These are phyloP conservation scores for Aegilops sharonensis DNA, from an alignment of 176 grass and related monocot species.

Conservation along the genomic window DNA sequence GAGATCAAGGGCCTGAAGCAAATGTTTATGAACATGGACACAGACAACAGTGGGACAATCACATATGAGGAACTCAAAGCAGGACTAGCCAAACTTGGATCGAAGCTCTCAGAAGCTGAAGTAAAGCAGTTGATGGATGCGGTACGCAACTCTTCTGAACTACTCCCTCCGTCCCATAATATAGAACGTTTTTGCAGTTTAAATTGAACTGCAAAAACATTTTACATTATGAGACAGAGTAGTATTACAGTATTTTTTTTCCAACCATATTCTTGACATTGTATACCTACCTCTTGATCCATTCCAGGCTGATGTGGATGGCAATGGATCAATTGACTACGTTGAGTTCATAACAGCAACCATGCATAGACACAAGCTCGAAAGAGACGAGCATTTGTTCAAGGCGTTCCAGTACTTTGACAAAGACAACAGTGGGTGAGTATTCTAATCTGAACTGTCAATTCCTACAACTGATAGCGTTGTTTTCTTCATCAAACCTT, in stretches of 20 bases:
- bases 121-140: constrained; percentile 98
- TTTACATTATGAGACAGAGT: too few relatives aligned
- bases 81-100: constrained; percentile 87
- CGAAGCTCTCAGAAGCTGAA: constrained; percentile 88
- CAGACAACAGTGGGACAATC: constrained; percentile 85
- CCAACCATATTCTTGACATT: constrained; percentile 15
- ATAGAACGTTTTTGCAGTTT: too few relatives aligned
- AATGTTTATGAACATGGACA: constrained; percentile 98
- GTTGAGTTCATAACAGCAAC: constrained; percentile 99
- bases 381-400: constrained; percentile 89
- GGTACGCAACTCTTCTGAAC: constrained; percentile 46
- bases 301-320: constrained; percentile 96
- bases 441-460: background rate
- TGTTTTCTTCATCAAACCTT: background rate
- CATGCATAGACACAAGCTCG: constrained; percentile 90
- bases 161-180: too few relatives aligned
- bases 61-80: constrained; percentile 98
- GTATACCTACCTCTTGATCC: constrained; percentile 24
- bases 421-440: constrained; percentile 93
- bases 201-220: too few relatives aligned
- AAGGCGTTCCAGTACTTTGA: constrained; percentile 96
- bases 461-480: background rate
- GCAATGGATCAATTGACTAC: constrained; percentile 97
- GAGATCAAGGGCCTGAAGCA: constrained; percentile 98
- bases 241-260: constrained; percentile 1